Evolutionary conservation across 495 filamentous ascomycete species (phyloP), one percentile per base, ranked within the genome.

Genomic region (Evernia prunastri): DNA sequence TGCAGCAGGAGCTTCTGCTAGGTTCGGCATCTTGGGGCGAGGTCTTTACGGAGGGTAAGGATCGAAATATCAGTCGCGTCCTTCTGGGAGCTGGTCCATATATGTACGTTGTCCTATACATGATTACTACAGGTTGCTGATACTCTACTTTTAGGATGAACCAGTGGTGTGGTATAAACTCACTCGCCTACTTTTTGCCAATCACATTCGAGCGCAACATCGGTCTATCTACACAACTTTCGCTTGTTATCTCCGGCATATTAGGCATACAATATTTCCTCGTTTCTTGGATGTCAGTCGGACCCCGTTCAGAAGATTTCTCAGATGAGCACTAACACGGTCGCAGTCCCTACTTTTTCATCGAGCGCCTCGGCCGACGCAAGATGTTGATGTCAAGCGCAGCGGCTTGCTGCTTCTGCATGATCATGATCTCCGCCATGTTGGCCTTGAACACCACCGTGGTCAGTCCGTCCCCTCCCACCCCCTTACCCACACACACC

Each of bases 291-390:
- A 58, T 69, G 65, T 68, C 23, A 58, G 66, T 60, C 39, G 6
- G n/a, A 49, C 35, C 8, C 33, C 7, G 20, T 58, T 12, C 27
- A 27, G 15, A 17, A 33, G 57, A 8, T 12, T 31, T 17, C 8
- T 36, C 3, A 43, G 27, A 35, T 17, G 13, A 36, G 7, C 9
- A 0, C 35, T 62, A 23, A 59, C 63, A 20, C n/a, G 15, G 4
- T 27, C 17, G 29, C 15, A 68, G 66, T 15, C 68, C 81, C 5
- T 80, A 84, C 70, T 76, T 80, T 54, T 76, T 78, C 25, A 81
- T 85, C 60, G 81, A 84, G 65, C 73, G 76, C 1, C 73, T 81
- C 56, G 82, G 82, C 7, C 81, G 82, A n/a, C 77, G 82, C 12
- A 76, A 73, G 10, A 73, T 81, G n/a, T 77, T 86, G 69, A 79